Evolutionary conservation across 1,139 yeast species (phyloP), one percentile per base, ranked within the genome.

Genomic region (Nakaseomyces delphensis): DNA sequence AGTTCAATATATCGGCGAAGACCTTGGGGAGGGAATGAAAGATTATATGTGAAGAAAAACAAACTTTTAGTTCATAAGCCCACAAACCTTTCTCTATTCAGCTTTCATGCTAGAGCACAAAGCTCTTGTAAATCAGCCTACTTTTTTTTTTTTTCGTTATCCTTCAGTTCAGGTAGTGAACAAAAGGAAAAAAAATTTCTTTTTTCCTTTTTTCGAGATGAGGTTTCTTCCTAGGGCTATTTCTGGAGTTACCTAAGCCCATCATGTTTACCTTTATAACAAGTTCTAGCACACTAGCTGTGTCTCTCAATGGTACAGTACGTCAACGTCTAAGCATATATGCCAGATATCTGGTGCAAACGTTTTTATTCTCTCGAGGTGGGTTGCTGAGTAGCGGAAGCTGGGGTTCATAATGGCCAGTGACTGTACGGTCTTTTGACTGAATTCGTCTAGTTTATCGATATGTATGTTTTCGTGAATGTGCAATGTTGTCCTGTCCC

Each of bases 341-440:
- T 85, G 96, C 82, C 85, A 81, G 2, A 85, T 76, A 40, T 81
- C 93, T 0, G 95, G 95, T 0, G 95, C 94, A 68, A 79, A 86
- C 0, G 91, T 83, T 63, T 85, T 85, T 43, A 86, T 83, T 50
- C 68, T 74, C 47, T 80, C 83, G 40, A 52, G 50, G 46, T 48
- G 55, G 8, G 32, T 44, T 24, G 51, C 57, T 20, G 20, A 47
- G 42, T 45, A 52, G 13, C 16, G 27, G 35, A 42, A 42, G 6
- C 33, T 19, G 20, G 43, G 32, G 25, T 46, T 40, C 4, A 38
- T 35, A 14, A 13, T 47, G 40, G 19, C 37, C n/a, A 49, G 43
- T 10, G 32, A 23, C 11, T 27, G 18, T 4, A 54, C 20, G 6
- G 46, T 41, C 5, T 41, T 15, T 10, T 44, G 27, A 37, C 42